Percentiles rank a stretch among this genome's conserved stretches.
These are phyloP conservation scores for Emergomyces orientalis DNA, from an alignment of 2,329 filamentous ascomycete genomes.

Conservation along the genomic window DNA sequence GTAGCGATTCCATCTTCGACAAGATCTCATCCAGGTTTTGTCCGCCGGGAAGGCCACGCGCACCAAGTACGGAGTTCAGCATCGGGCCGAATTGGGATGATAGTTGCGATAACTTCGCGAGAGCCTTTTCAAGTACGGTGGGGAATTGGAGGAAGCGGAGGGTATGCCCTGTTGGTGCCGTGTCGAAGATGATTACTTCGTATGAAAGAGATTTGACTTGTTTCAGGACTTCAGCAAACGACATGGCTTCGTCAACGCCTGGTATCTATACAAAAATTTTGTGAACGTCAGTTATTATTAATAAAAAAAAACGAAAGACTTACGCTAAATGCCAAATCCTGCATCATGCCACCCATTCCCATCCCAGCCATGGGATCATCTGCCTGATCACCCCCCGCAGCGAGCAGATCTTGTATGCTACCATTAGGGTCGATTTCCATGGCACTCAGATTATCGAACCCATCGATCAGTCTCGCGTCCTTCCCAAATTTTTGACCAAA, in stretches of 20 bases:
- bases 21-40: conserved; percentile 87
- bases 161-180: conserved; percentile 93
- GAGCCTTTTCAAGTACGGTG: conserved; percentile 92
- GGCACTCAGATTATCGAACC: conserved; percentile 85
- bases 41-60: conserved; percentile 75
- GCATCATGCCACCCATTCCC: conserved; percentile 90
- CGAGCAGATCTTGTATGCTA: conserved; percentile 89
- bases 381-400: conserved; percentile 56
- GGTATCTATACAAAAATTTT: conserved; percentile 57
- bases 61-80: conserved; percentile 83
- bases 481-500: conserved; percentile 99
- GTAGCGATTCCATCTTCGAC: conserved; percentile 85
- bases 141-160: conserved; percentile 98
- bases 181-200: conserved; percentile 99
- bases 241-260: conserved; percentile 98
- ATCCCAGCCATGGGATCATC: conserved; percentile 59
- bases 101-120: conserved; percentile 93
- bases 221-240: conserved; percentile 96
- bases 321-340: conserved; percentile 92
- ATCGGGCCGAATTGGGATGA: conserved; percentile 92
- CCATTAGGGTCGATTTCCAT: conserved; percentile 99
- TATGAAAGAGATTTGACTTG: conserved; percentile 98
- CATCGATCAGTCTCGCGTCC: conserved; percentile 84
- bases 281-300: not conserved
- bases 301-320: conserved; percentile 25